Evolutionary conservation across 148 eudicot species (phyloP), one percentile per base, ranked within the genome.

Genomic region (Fallopia convolvulus): DNA sequence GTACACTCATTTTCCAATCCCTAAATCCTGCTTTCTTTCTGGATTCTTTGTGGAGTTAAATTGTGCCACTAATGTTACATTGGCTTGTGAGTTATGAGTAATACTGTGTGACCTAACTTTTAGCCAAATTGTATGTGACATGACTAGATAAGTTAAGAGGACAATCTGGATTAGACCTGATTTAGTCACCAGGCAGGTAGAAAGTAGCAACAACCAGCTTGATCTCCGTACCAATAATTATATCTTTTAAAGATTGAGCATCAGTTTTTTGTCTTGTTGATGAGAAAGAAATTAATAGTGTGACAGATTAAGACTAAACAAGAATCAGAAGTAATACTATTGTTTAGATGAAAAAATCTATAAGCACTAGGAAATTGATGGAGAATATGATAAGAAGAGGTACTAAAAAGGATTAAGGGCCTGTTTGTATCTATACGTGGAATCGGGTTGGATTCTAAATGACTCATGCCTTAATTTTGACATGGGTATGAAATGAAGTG

Each of bases 1-100:
- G 72, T 68, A 15, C 72, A 68, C 72, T 68, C 46, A 68, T 68
- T 68, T 68, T 33, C 44, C 72, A 36, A 36, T 68, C 72, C 72
- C 71, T 65, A 65, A 65, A 61, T 13, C 71, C 72, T 36, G 42
- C 72, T 68, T 68, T 68, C 46, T 39, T 39, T 17, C 44, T 0
- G 44, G 44, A 68, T 20, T 39, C 72, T 17, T 36, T 68, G 46
- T 68, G 44, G 72, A 15, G 72, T 68, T 68, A 68, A 17, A 46
- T 68, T 68, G 46, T 65, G 26, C 18, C 61, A 20, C 32, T 58
- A 61, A 61, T 18, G 26, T 55, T 55, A 12, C 61, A 52, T 8
- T 44, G 11, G 26, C 30, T 20, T 6, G 70, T 63, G 71, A 15
- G 41, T 32, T 33, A 17, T 21, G 68, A 61, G 68, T 11, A 26